A percentile compares a stretch with the other conserved stretches of the same genome.
Evolutionary conservation across 2,329 filamentous ascomycete species (phyloP).

Genomic region (Knufia fluminis): DNA sequence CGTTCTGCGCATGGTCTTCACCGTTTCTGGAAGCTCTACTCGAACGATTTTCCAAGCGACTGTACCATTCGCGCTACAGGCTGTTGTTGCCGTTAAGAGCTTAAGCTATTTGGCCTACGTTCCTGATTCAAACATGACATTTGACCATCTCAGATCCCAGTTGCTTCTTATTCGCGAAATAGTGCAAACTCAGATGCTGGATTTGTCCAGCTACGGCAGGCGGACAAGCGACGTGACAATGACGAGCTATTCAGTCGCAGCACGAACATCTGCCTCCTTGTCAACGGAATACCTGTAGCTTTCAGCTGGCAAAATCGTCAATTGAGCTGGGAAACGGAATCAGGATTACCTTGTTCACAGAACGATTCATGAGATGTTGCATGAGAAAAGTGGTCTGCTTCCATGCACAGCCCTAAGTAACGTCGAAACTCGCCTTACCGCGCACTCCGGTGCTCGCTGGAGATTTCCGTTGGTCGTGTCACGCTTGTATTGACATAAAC

Average conservation of each 20-base stretch:
- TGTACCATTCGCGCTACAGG: not conserved
- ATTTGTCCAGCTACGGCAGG: too few relatives aligned
- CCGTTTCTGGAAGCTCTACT: constrained; percentile 4
- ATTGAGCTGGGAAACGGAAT: not conserved
- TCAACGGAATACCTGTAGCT: too few relatives aligned
- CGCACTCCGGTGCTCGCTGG: constrained; percentile 2
- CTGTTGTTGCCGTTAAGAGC: not conserved
- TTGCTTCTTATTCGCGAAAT: too few relatives aligned
- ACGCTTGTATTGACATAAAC: not conserved
- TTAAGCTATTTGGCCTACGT: not conserved
- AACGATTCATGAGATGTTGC: not conserved
- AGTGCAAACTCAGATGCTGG: too few relatives aligned
- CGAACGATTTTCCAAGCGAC: constrained; percentile 3
- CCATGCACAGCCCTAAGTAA: constrained; percentile 7
- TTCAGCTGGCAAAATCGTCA: not conserved
- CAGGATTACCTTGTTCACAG: not conserved
- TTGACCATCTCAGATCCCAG: too few relatives aligned
- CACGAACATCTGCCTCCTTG: too few relatives aligned
- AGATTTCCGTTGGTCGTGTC: not conserved
- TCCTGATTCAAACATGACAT: too few relatives aligned
- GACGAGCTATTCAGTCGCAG: too few relatives aligned
- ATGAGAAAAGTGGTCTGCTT: not conserved
- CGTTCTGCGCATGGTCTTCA: not conserved
- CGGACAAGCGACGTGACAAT: too few relatives aligned
- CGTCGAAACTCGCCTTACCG: not conserved